phyloP scores from a whole-genome alignment of 306 rosid species.

The Corylus americana region DNA sequence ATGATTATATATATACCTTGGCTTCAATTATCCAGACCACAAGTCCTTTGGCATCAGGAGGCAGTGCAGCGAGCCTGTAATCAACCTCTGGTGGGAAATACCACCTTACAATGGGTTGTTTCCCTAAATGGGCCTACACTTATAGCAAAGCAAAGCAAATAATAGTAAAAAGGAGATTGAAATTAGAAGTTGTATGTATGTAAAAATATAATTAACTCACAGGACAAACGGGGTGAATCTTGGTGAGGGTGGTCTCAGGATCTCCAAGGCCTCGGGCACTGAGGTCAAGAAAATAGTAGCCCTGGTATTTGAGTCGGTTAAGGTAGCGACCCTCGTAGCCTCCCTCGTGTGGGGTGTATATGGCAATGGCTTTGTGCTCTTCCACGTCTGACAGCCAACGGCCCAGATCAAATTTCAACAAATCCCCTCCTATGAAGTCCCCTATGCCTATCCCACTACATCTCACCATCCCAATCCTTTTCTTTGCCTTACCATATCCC shows the following conservation, averaged over 20 bases:
- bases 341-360: conserved; percentile 92
- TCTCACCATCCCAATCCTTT: conserved; percentile 42
- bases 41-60: conserved; percentile 77
- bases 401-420: conserved; percentile 68
- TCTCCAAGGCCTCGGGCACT: conserved; percentile 92
- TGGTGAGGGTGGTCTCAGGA: conserved; percentile 86
- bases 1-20: conserved; percentile 32
- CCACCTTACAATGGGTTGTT: conserved; percentile 81
- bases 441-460: conserved; percentile 63
- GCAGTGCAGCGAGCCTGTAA: conserved; percentile 85
- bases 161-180: background rate
- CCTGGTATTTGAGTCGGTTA: conserved; percentile 64
- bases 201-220: conserved; percentile 43
- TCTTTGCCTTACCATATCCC: conserved; percentile 21
- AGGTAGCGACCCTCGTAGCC: conserved; percentile 92
- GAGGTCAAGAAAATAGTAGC: conserved; percentile 88
- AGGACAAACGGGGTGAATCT: conserved; percentile 92
- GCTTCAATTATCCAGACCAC: conserved; percentile 68
- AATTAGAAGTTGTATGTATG: too few species aligned
- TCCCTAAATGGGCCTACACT: conserved; percentile 59
- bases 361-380: conserved; percentile 89
- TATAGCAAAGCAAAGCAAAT: background rate
- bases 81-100: conserved; percentile 97
- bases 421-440: conserved; percentile 91
- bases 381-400: conserved; percentile 87